Conservation (phyloP, 805 yeast species). For the Cyberlindnera galapagoensis region DNA sequence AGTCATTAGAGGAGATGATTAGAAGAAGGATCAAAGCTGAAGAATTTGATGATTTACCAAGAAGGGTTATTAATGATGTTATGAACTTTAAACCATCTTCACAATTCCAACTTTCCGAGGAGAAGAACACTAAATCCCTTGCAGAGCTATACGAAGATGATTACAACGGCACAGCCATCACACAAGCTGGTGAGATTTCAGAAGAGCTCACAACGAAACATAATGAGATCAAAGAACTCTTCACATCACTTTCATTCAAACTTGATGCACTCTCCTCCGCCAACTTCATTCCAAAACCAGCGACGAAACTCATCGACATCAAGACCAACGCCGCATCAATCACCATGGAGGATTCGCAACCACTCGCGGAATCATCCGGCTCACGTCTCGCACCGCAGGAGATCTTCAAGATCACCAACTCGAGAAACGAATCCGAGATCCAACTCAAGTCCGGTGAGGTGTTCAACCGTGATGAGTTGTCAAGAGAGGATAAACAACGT, state of each 20-base stretch:
- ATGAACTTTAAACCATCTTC: conserved; percentile 52
- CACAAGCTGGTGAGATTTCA: conserved; percentile 42
- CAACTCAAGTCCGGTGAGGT: conserved; percentile 71
- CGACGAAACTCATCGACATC: conserved; percentile 71
- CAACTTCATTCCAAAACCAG: conserved; percentile 88
- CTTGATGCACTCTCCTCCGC: conserved; percentile 92
- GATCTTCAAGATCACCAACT: conserved; percentile 51
- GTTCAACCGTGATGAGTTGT: conserved; percentile 73
- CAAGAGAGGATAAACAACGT: conserved; percentile 80
- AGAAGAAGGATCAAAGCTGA: conserved; percentile 68
- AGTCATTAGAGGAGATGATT: conserved; percentile 81
- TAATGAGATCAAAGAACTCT: conserved; percentile 66
- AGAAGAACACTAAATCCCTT: conserved; percentile 78
- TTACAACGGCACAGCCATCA: conserved; percentile 44
- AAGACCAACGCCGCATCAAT: conserved; percentile 80
- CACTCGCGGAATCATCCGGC: conserved; percentile 68
- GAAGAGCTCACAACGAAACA: conserved; percentile 71
- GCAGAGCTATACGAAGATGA: conserved; percentile 93
- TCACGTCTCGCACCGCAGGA: conserved; percentile 92
- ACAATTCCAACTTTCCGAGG: conserved; percentile 66
- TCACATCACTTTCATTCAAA: conserved; percentile 54
- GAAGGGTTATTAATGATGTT: conserved; percentile 60
- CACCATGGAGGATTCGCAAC: conserved; percentile 95
- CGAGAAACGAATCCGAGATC: conserved; percentile 52
- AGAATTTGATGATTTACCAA: conserved; percentile 80